Base-by-base conservation (phyloP, 768 basidiomycete genomes). In the Amanita muscaria region DNA sequence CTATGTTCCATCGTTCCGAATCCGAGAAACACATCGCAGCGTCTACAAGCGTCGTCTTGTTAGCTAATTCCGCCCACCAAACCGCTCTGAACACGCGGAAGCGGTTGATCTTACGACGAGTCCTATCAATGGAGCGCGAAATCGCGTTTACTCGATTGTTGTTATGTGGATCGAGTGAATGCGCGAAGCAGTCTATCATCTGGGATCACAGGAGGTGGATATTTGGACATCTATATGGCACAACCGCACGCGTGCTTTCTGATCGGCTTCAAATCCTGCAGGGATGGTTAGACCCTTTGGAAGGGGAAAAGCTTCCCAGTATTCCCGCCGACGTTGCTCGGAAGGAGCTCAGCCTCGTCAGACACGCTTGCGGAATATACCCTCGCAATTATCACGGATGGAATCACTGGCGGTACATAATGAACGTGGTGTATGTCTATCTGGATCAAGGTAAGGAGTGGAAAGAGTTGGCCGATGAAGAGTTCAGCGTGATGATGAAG, bases 361-460 rank as follows among this genome's bases (percentile, higher is more conserved):
- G 67, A 30, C 58, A 59, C 27, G 75, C 80, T 23, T 79, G 78
- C 59, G 74, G 77, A 51, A 59, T 67, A 4, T 82, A 85, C 54
- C 78, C 79, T 7, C 75, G 84, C 11, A 87, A 86, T 54, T 87
- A 86, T 55, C 75, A 80, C 58, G 81, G 80, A 3, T 86, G 84
- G 84, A 56, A 66, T 1, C 79, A 86, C 52, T 76, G 80, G 55
- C 65, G 66, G 37, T 71, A 70, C 32, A 64, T 77, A 44, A 56
- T 75, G 33, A 62, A 71, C 49, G 53, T 62, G 27, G 54, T 63
- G 29, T 58, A 49, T 55, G 31, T 43, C 33, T 47, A 46, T 29
- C 32, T 51, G 24, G 29, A 59, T 52, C 11, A 31, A 33, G 49
- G 51, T 8, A 45, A 30, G 46, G 50, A 53, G 34, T 63, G 64